Base-by-base conservation (phyloP, 2,329 filamentous ascomycete species). In the Dothistroma pini region DNA sequence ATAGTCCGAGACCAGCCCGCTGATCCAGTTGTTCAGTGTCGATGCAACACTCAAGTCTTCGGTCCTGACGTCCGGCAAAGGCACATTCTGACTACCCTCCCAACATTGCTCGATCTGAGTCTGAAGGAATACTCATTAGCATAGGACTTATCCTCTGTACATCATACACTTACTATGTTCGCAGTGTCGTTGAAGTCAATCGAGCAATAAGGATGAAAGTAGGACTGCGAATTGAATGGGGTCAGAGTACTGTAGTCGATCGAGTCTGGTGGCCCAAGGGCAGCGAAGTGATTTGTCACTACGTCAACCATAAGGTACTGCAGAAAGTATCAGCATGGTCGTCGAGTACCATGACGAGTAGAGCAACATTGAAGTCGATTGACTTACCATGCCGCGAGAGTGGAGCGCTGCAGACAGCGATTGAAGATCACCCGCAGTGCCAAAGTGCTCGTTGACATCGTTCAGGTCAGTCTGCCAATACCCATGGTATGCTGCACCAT, bases 11-110 rank as follows among this genome's bases (percentile, higher is more conserved):
- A 89, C 81, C 0, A 89, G 76, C 48, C 76, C 75, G 19, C 70
- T 72, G 66, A 89, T 78, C 88, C 87, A 90, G n/a, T 76, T 72
- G 57, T 84, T 76, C 70, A 83, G 84, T 2, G 83, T 75, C 16
- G 71, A 70, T 29, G 80, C 77, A 10, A 89, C 81, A 0, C 73
- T 71, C 0, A 74, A 57, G 32, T 78, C 76, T 48, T 82, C 79
- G 0, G 87, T 89, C 59, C 84, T 76, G 12, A 89, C 72, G 65
- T 90, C 87, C 0, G 86, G 85, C 0, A 90, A 81, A 0, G 80
- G 77, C n/a, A 84, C 80, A 16, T 77, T 79, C n/a, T 76, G 77
- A 60, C 81, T 79, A 21, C 81, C 81, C 19, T 82, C 75, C 82
- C 82, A 84, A 76, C 86, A 89, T 56, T 73, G 63, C 57, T 75